Evolutionary conservation across 306 rosid species (phyloP).

Genomic region (Quercus suber): DNA sequence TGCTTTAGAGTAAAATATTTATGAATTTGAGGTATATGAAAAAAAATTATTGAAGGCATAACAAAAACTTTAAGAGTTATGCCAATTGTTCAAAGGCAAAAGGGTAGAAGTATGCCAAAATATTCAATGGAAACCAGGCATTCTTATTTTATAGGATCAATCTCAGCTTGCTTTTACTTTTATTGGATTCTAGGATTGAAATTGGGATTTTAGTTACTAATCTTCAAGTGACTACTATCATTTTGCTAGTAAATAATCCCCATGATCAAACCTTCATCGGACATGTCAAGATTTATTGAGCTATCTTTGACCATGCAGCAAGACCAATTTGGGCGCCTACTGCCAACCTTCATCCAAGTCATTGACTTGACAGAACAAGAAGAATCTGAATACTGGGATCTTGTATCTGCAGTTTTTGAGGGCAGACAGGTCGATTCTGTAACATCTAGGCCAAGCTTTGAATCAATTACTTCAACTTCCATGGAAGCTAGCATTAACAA

Average conservation of each 20-base stretch:
- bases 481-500: slow-evolving; percentile 70
- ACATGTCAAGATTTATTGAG: not conserved
- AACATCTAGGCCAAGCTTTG: slow-evolving; percentile 40
- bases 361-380: slow-evolving; percentile 86
- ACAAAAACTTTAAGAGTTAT: not conserved
- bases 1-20: not conserved
- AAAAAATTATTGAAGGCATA: not conserved
- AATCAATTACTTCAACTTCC: slow-evolving; percentile 51
- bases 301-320: slow-evolving; percentile 42
- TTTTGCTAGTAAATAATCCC: not conserved
- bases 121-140: not conserved
- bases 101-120: not conserved
- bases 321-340: slow-evolving; percentile 90
- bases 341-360: slow-evolving; percentile 87
- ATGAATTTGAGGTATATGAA: not conserved
- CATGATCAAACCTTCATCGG: not conserved
- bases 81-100: not conserved
- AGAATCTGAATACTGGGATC: slow-evolving; percentile 80
- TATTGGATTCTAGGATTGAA: too few relatives aligned
- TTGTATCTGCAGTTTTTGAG: slow-evolving; percentile 80
- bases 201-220: too few relatives aligned
- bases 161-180: too few relatives aligned
- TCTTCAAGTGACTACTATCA: not conserved
- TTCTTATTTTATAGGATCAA: too few relatives aligned
- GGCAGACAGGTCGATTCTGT: slow-evolving; percentile 66